Evolutionary conservation across 2,329 filamentous ascomycete genomes (phyloP).

Genomic region (Parasarocladium wereldwijsianum): DNA sequence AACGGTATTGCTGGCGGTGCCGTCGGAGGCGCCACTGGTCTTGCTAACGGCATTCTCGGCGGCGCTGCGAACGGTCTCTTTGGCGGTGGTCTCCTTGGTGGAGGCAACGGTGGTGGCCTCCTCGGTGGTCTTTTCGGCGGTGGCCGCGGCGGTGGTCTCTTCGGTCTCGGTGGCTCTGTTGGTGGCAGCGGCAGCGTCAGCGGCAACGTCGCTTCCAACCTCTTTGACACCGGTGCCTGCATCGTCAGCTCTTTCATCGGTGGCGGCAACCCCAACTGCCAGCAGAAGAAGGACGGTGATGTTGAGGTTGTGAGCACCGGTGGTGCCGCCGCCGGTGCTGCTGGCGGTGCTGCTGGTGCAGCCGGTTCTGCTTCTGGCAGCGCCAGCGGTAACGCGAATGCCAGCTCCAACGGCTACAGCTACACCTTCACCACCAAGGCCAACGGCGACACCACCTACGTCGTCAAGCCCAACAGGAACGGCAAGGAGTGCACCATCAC

Average conservation of each 20-base stretch:
- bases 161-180: no score
- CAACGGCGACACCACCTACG: conserved; percentile 2
- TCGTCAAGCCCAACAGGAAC: conserved; percentile 3
- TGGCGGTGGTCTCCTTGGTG: no score
- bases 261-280: conserved; percentile 1
- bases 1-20: no score
- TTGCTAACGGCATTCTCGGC: no score
- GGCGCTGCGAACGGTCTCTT: no score
- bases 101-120: no score
- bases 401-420: conserved; percentile 1
- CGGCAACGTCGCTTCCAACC: conserved; percentile 1
- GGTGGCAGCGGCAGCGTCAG: no score
- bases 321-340: neutral
- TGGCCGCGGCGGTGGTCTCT: no score
- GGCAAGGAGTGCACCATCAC: conserved; percentile 2
- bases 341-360: neutral
- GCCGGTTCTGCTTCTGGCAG: conserved; percentile 2
- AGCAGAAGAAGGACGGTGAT: no score
- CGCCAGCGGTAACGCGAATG: neutral
- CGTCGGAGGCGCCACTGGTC: no score
- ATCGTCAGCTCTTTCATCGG: conserved; percentile 3
- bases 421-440: conserved; percentile 2
- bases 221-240: conserved; percentile 3
- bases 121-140: no score
- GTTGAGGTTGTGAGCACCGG: neutral